Conservation (phyloP, 202 grass and related monocot genomes). For the Carex arenaria region DNA sequence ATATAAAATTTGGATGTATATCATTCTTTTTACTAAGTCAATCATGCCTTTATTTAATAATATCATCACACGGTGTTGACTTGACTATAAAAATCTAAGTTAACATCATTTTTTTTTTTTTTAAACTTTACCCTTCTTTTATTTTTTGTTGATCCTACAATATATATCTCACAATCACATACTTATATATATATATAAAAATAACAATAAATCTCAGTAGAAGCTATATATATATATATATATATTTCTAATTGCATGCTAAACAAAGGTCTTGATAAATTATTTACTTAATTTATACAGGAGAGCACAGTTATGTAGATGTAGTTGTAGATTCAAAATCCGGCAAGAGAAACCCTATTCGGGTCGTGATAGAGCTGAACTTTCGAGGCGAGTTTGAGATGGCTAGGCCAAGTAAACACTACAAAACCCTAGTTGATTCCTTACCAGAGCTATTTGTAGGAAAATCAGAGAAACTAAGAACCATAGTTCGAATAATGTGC, state of each 20-base stretch:
- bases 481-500: conserved; percentile 67
- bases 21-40: conserved; percentile 2
- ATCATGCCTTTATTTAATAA: background rate
- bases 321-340: conserved; percentile 52
- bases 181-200: background rate
- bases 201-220: background rate
- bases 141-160: background rate
- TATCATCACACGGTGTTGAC: background rate
- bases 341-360: conserved; percentile 30
- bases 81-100: background rate
- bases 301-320: conserved; percentile 89
- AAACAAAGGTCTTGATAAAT: background rate
- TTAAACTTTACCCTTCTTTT: background rate
- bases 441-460: conserved; percentile 73
- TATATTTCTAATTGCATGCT: background rate
- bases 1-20: background rate
- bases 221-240: background rate
- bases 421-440: conserved; percentile 48
- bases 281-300: conserved; percentile 15
- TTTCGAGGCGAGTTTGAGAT: conserved; percentile 78
- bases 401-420: conserved; percentile 57
- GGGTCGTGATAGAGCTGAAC: conserved; percentile 66
- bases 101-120: background rate
- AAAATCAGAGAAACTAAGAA: conserved; percentile 54
- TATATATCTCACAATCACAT: background rate